Conservation (phyloP, 345 rosid species). For the Acer saccharum region DNA sequence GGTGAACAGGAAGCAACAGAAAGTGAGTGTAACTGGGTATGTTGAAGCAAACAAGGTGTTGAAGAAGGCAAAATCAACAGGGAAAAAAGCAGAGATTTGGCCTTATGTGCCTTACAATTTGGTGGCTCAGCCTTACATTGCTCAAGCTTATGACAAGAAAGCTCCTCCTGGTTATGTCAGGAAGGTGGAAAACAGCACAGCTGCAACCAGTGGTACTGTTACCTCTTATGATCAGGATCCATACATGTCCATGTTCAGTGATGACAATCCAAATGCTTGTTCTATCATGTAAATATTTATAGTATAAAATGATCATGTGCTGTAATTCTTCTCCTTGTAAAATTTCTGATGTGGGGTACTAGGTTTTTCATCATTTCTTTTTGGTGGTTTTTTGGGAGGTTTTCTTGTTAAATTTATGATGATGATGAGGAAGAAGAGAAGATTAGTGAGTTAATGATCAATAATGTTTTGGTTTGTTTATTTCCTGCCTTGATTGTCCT, state of each 20-base stretch:
- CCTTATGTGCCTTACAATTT: constrained; percentile 87
- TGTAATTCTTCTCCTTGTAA: constrained; percentile 11
- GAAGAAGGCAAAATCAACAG: constrained; percentile 86
- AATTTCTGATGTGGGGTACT: constrained; percentile 17
- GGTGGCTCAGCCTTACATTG: constrained; percentile 84
- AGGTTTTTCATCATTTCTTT: neutral
- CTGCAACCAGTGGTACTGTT: constrained; percentile 35
- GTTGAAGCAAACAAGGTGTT: constrained; percentile 77
- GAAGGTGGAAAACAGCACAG: constrained; percentile 52
- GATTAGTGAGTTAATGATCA: neutral
- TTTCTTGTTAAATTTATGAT: neutral
- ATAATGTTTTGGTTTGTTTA: neutral
- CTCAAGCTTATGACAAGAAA: constrained; percentile 84
- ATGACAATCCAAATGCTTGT: constrained; percentile 96
- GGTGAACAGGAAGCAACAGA: constrained; percentile 89
- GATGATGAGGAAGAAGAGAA: constrained; percentile 1
- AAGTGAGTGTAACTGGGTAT: constrained; percentile 83
- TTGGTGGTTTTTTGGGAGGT: neutral
- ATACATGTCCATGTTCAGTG: constrained; percentile 66
- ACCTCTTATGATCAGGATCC: constrained; percentile 55
- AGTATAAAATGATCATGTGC: neutral
- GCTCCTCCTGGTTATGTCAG: constrained; percentile 96
- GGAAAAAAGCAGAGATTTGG: constrained; percentile 96
- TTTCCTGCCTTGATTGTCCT: neutral
- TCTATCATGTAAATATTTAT: constrained; percentile 56